Evolutionary conservation across 2,329 filamentous ascomycete genomes (phyloP), one percentile per base, ranked within the genome.

Genomic region (Sclerotinia borealis): DNA sequence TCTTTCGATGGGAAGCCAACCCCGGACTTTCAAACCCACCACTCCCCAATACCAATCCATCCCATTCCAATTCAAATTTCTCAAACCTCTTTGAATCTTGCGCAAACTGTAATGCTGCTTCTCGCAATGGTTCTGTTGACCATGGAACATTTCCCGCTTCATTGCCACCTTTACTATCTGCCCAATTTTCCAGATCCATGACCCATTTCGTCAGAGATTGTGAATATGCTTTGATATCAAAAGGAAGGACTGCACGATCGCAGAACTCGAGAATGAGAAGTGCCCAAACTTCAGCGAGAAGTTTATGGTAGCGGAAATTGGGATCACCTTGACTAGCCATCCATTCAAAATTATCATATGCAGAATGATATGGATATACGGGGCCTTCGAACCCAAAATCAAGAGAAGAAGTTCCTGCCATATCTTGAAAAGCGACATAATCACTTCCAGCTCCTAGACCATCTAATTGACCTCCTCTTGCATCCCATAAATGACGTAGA

Each of bases 291-390:
- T 97, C 87, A 13, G 86, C 91, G 64, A 98, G 83, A 7, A 90
- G 77, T 47, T 81, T 83, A 77, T 98, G 95, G 73, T 96, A 95
- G 13, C 82, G 76, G 72, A 96, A 96, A 1, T 84, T 87, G 0
- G 92, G 92, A 74, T 99, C 95, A 27, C 90, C 88, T 65, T 90
- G 85, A 43, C 82, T 83, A 31, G 87, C 80, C 83, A 98, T 91
- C 87, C 92, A 93, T 50, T 92, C 88, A 70, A 90, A 93, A 61
- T 87, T 96, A 73, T 98, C 93, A 76, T 96, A 96, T 76, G 90
- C 95, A 65, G 89, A 93, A 75, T 92, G 88, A 59, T 88, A 86
- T 0, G 93, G 91, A 70, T 83, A 89, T 13, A 79, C 76, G 9
- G 83, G 79, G 50, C 89, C 90, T 47, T 67, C 56, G 17, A 99